Base-by-base conservation (phyloP, 2,329 filamentous ascomycete species). In the Penicillium sp. region DNA sequence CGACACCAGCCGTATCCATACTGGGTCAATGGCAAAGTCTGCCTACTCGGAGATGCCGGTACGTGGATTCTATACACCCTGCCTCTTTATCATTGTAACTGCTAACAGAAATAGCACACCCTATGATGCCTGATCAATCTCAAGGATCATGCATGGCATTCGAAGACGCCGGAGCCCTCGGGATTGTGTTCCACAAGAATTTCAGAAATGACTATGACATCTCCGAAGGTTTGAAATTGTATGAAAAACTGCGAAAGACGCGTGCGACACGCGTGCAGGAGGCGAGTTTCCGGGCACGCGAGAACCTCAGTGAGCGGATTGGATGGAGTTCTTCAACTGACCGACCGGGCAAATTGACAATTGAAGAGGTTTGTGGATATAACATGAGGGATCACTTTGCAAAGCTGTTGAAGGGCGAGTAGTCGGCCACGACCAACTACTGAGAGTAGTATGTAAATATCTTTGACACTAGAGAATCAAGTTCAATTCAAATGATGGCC, bases 101-200 rank as follows among this genome's bases (percentile, higher is more conserved):
- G 29, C 45, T 47, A n/a, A 47, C 45, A n/a, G 2, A 23, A 24
- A 47, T 31, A 59, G 68, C 68, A 1, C 68, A 70, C 45, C 65
- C 68, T 1, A 69, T 71, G 64, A 62, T 70, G 57, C 68, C 67
- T 1, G 65, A 69, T 41, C 67, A 69, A 28, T 61, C 58, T 7
- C 61, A 67, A 56, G 61, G 73, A 6, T 71, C 70, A 0, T 75
- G 71, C 50, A 68, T 67, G 63, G 73, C 73, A 0, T 70, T 76
- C 29, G 74, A 76, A 55, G 73, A 76, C 52, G 72, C 72, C 5
- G 73, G 64, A 0, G 71, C 69, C 1, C 47, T 75, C 6, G 72
- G 73, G 0, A 57, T 72, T 4, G 57, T 75, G 15, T 74, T 74
- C 59, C 49, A 63, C 15, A 55, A 52, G n/a, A 53, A 47, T 6